phyloP scores from a whole-genome alignment of 257 asterid genomes.

The Jacaranda copaia region DNA sequence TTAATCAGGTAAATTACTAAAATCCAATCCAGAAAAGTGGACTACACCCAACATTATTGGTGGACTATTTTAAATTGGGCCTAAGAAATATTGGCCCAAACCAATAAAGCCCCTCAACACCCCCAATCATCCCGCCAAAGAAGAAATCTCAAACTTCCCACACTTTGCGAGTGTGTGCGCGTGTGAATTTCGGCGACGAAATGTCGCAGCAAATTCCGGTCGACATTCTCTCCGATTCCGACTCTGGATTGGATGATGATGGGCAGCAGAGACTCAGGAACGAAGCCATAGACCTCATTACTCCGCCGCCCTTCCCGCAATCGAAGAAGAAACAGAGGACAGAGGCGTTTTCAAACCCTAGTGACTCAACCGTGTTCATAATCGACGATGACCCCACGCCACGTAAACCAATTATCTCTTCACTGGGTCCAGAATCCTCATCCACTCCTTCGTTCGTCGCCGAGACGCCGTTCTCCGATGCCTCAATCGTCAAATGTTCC shows the following conservation, averaged over 20 bases:
- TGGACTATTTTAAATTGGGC: not conserved
- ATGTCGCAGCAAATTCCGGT: slow-evolving; percentile 78
- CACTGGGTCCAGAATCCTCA: slow-evolving; percentile 27
- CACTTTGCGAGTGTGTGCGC: not conserved
- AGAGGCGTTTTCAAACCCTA: slow-evolving; percentile 49
- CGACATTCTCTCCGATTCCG: slow-evolving; percentile 75
- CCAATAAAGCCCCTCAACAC: not conserved
- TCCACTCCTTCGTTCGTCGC: slow-evolving; percentile 53
- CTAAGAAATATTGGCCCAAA: not conserved
- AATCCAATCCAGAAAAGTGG: not conserved
- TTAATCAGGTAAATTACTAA: too few species aligned
- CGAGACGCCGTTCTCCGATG: slow-evolving; percentile 69
- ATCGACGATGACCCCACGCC: slow-evolving; percentile 81
- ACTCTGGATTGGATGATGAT: slow-evolving; percentile 43
- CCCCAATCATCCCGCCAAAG: slow-evolving; percentile 40
- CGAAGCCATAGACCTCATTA: slow-evolving; percentile 65
- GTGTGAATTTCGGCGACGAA: slow-evolving; percentile 29
- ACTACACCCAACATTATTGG: not conserved
- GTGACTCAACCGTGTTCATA: slow-evolving; percentile 54
- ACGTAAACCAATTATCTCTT: slow-evolving; percentile 29
- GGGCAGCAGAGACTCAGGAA: slow-evolving; percentile 32
- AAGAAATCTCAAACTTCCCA: slow-evolving; percentile 5
- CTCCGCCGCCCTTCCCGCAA: slow-evolving; percentile 57
- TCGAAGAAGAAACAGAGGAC: slow-evolving; percentile 72
- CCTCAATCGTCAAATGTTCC: slow-evolving; percentile 52